A percentile compares a stretch with the other conserved stretches of the same genome.
Conservation (phyloP, 306 rosid genomes). For the Cercis canadensis region DNA sequence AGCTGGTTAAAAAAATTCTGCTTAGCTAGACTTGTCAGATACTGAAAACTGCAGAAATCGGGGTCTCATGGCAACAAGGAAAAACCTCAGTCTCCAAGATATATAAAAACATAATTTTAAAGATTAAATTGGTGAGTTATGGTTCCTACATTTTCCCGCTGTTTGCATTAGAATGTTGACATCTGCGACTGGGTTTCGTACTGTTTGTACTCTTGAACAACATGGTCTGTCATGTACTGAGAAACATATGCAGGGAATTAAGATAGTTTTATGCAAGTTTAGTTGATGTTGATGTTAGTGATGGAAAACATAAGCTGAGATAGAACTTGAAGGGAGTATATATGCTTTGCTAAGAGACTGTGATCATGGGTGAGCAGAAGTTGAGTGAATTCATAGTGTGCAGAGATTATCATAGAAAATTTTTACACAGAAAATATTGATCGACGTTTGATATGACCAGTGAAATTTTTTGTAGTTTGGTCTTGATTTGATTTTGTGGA, state of each 20-base stretch:
- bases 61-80: too few relatives aligned
- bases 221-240: neutral
- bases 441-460: too few relatives aligned
- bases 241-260: neutral
- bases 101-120: too few relatives aligned
- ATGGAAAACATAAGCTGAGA: neutral
- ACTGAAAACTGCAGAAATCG: too few relatives aligned
- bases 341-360: neutral
- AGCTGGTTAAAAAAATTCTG: neutral
- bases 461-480: slow-evolving; percentile 20
- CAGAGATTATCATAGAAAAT: too few relatives aligned
- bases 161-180: too few relatives aligned
- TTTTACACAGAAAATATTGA: too few relatives aligned
- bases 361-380: slow-evolving; percentile 39
- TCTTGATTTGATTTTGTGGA: slow-evolving; percentile 29
- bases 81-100: too few relatives aligned
- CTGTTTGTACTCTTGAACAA: neutral
- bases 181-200: too few relatives aligned
- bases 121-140: too few relatives aligned
- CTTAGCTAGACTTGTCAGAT: neutral
- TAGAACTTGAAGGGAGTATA: neutral
- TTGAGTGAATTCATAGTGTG: neutral
- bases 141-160: too few relatives aligned
- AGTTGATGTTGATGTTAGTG: neutral
- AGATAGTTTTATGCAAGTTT: neutral